Base-by-base conservation (phyloP, 495 filamentous ascomycete species). In the Penicillium taxi region DNA sequence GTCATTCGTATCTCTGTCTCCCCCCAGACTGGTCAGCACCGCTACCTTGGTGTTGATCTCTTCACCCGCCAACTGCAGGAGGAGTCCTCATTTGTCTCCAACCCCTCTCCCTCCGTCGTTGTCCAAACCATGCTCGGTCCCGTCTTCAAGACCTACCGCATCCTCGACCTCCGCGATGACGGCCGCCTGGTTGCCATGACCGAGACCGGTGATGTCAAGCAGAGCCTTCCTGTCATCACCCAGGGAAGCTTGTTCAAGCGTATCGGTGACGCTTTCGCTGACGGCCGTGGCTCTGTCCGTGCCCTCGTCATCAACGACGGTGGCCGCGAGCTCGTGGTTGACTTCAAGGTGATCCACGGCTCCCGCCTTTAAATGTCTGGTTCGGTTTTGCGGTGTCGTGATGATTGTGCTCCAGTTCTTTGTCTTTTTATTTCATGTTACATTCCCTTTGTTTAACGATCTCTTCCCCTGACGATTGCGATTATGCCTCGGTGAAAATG, bases 141-240 rank as follows among this genome's bases (percentile, higher is more conserved):
- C 27, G 84, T 98, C 73, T 96, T 95, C 87, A 96, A 96, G 84
- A 94, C 95, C 74, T 98, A 98, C 81, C 87, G 91, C 63, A 89
- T 98, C 58, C 83, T 98, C 25, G 91, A 98, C 71, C 81, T 98
- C 69, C 86, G 86, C 66, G 86, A 94, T 42, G 82, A 85, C 49
- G 82, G 84, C 53, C 67, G 69, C 62, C 74, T 86, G 32, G 81
- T 84, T 39, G 80, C 81, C 59, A 86, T 87, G 81, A 86, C 82
- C 50, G 82, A 86, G 72, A 77, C 70, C 41, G 91, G 91, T 52
- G 91, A 96, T 64, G 88, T 98, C 76, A 96, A 96, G 83, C 91
- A 95, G 71, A 80, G 79, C 49, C 74, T 98, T 27, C 77, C 83
- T 33, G 86, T 96, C 61, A 80, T 96, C 52, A 83, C 91, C 69